Base-by-base conservation (phyloP, 176 grass and related monocot species). In the Saccharum spontaneum region DNA sequence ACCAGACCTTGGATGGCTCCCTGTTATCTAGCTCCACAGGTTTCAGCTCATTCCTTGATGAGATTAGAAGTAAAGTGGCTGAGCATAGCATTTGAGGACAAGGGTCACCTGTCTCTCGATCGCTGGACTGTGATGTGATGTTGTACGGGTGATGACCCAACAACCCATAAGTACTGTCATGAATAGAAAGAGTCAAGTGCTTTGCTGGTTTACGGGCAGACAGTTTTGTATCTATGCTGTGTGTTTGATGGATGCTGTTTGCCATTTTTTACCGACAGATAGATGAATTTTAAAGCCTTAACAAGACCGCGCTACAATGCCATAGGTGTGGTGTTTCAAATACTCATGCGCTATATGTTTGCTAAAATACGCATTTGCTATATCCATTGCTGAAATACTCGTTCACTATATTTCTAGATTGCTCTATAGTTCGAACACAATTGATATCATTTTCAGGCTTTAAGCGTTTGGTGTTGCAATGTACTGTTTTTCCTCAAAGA, bases 1-100 rank as follows among this genome's bases (percentile, higher is more conserved):
- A 98, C 33, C 89, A 94, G 67, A 39, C 71, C 71, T 69, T 86
- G 12, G 90, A 95, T 83, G 97, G 86, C 49, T 72, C 76, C 22
- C 64, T 43, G 37, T 50, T 90, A 79, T 44, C 48, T 57, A 67
- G 84, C 22, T 62, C 54, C 45, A 54, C 77, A 30, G 85, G 84
- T 70, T 92, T 92, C 78, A 83, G 59, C 55, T 84, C 81, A 6
- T 92, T 87, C 72, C 84, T 89, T 67, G 91, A 90, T 18, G 87
- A 87, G 12, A 44, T 89, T 45, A 80, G 70, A 62, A 81, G 80
- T 72, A 87, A 75, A 73, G 84, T 87, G 84, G 55, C 76, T 28
- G 84, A 84, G 55, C 76, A 78, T 38, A 81, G 48, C 81, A 84
- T 65, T 68, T 75, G 71, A 75, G 30, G 9, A 31, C 2, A 45